Percentiles rank a stretch among this genome's conserved stretches.
These are phyloP conservation scores for Actinidia polygama DNA, from an alignment of 179 eudicot genomes.

Conservation along the genomic window DNA sequence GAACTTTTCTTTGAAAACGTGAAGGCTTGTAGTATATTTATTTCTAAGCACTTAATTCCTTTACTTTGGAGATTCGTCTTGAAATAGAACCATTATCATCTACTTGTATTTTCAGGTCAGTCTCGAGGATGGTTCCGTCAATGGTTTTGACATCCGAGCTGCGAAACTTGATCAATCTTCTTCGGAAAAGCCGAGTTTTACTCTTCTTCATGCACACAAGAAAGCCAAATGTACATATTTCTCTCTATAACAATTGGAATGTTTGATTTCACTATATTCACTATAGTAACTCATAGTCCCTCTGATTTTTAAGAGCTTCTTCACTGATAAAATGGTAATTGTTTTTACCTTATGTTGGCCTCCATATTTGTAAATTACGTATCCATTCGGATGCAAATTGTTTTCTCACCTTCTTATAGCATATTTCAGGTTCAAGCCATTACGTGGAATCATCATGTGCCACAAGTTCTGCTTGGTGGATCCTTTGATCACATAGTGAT, in stretches of 20 bases:
- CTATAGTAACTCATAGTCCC: constrained; percentile 31
- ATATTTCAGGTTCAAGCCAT: constrained; percentile 89
- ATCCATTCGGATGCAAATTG: background rate
- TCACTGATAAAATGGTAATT: no score
- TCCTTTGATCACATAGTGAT: constrained; percentile 91
- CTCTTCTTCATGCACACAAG: constrained; percentile 92
- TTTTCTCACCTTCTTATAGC: background rate
- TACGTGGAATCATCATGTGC: constrained; percentile 82
- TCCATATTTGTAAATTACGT: background rate
- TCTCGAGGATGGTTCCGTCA: constrained; percentile 84
- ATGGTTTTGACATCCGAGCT: constrained; percentile 81
- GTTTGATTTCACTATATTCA: constrained; percentile 11
- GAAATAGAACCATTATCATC: background rate
- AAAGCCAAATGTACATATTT: constrained; percentile 78
- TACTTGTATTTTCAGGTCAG: constrained; percentile 60
- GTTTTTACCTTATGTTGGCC: constrained; percentile 38
- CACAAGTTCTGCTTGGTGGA: constrained; percentile 89
- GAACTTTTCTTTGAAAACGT: background rate
- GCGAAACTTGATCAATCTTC: constrained; percentile 63
- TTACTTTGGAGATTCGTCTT: background rate
- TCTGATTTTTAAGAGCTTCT: constrained; percentile 51
- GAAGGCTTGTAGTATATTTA: background rate
- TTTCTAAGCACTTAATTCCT: background rate
- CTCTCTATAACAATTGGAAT: background rate
- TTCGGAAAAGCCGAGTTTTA: constrained; percentile 63